Evolutionary conservation across 2,329 filamentous ascomycete species (phyloP).

Genomic region (Monosporascus sp.): DNA sequence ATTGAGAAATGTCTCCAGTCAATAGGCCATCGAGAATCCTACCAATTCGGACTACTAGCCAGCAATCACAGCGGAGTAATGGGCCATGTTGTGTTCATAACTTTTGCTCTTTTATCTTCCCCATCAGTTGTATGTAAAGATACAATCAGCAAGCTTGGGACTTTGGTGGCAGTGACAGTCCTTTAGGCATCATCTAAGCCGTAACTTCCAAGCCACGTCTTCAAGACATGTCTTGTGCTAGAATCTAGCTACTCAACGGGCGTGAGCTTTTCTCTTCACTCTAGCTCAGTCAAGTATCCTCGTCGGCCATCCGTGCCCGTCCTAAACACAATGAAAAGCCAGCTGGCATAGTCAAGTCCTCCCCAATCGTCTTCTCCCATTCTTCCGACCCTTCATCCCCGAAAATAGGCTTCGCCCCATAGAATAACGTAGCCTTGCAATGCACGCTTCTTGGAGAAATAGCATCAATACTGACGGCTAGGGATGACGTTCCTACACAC

Average conservation of each 20-base stretch:
- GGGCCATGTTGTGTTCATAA: not conserved
- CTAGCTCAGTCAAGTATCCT: not conserved
- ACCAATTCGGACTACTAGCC: too few relatives aligned
- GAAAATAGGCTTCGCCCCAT: not conserved
- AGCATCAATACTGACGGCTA: not conserved
- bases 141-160: not conserved
- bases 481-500: not conserved
- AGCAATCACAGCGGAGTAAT: not conserved
- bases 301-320: not conserved
- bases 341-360: not conserved
- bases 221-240: not conserved
- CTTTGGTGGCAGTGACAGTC: too few relatives aligned
- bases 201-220: too few relatives aligned
- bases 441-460: not conserved
- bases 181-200: too few relatives aligned
- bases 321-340: slow-evolving; percentile 1
- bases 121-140: not conserved
- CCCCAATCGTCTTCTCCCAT: not conserved
- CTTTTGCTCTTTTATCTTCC: not conserved
- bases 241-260: not conserved
- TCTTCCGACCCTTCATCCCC: not conserved
- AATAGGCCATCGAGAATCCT: too few relatives aligned
- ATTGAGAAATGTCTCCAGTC: too few relatives aligned
- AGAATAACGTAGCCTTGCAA: not conserved
- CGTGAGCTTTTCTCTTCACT: not conserved